Evolutionary conservation across 768 basidiomycete species (phyloP).

Genomic region (Pleurotus salmoneostramineus): DNA sequence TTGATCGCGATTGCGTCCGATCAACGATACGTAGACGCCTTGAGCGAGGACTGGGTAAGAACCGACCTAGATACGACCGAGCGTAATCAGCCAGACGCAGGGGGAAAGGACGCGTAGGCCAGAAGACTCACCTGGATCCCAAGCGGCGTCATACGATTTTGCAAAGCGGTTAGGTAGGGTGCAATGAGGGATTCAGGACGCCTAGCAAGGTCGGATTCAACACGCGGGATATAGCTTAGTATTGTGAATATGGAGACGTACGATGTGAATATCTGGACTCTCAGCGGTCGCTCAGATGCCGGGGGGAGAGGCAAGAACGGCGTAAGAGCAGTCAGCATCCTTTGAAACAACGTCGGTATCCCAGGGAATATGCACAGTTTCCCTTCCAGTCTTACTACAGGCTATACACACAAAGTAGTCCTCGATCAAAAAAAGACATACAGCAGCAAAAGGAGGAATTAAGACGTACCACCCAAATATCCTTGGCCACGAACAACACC

Average conservation of each 20-base stretch:
- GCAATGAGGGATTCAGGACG: constrained; percentile 80
- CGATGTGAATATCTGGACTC: constrained; percentile 84
- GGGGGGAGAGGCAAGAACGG: constrained; percentile 81
- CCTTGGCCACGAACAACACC: constrained; percentile 71
- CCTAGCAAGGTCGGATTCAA: constrained; percentile 19
- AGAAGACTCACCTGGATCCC: constrained; percentile 81
- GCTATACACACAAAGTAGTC: too few species aligned
- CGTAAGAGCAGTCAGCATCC: constrained; percentile 70
- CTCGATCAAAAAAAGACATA: too few species aligned
- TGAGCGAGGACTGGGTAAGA: constrained; percentile 21
- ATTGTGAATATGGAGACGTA: constrained; percentile 24
- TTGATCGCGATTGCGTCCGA: constrained; percentile 47
- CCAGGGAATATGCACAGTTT: constrained; percentile 93
- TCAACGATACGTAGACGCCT: constrained; percentile 59
- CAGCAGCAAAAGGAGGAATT: too few species aligned
- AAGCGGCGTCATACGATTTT: constrained; percentile 65
- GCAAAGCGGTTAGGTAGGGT: constrained; percentile 79
- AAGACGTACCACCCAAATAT: constrained; percentile 81
- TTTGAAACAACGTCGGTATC: constrained; percentile 80
- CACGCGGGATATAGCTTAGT: not conserved
- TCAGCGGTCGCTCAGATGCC: constrained; percentile 61
- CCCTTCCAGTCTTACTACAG: constrained; percentile 76
- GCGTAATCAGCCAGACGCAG: not conserved
- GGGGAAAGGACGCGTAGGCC: constrained; percentile 32
- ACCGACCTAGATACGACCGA: constrained; percentile 13